Evolutionary conservation across 768 basidiomycete genomes (phyloP), one percentile per base, ranked within the genome.

Genomic region (Rhizopogon vulgaris): DNA sequence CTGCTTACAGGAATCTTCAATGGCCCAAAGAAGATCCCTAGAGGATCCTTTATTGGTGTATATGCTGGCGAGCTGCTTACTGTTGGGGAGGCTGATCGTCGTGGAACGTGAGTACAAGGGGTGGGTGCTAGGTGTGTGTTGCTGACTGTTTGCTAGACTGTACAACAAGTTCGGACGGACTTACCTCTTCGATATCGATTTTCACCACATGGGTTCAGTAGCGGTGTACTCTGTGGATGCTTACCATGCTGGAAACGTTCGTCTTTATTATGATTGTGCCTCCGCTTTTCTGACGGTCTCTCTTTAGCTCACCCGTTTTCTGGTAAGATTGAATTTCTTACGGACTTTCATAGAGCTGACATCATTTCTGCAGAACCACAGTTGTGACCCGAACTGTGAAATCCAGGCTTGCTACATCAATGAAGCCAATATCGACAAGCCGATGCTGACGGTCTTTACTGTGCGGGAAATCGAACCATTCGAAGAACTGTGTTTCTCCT

Each of bases 61-160:
- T 96, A 96, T 63, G 73, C 91, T 1, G 93, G 93, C 1, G 93
- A 96, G 62, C 67, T 92, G 9, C 58, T 96, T 17, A 83, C 80
- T 0, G 86, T 90, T 49, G 72, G 66, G 2, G 85, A 84, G 41
- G 81, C 78, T 3, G 83, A 93, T 38, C 60, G 65, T 5, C 79
- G 93, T 43, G 93, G 90, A 55, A 61, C 60, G 85, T 89, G 51
- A 62, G 83, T 71, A 4, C n/a, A 36, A 34, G 14, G 11, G 18
- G 25, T 14, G 10, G 14, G n/a, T 4, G 34, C 3, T 3, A 17
- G 14, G 3, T 12, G 8, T 43, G 28, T n/a, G 45, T 41, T 46
- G 6, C 57, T 60, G 39, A 25, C 24, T 36, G 2, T 32, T 17
- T 48, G 39, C 25, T 56, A 90, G 90, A 38, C 71, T 77, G n/a